These are phyloP conservation scores for Hemisphaericaspora xylofermentans DNA, from an alignment of 1,139 yeast species.

Conservation along the genomic window DNA sequence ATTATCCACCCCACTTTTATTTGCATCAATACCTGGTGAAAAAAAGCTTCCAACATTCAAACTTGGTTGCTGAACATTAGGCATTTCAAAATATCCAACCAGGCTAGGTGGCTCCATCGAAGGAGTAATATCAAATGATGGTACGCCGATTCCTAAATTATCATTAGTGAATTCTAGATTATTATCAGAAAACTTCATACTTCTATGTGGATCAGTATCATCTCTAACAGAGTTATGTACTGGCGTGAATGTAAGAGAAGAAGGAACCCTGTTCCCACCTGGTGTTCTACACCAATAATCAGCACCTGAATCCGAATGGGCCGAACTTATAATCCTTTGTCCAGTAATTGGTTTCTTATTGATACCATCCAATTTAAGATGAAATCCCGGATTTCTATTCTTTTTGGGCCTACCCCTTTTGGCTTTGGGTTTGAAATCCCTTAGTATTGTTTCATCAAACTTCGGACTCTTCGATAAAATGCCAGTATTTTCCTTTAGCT, in stretches of 20 bases:
- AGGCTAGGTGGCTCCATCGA: conserved; percentile 43
- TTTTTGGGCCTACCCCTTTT: conserved; percentile 16
- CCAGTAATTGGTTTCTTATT: conserved; percentile 8
- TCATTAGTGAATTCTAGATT: conserved; percentile 10
- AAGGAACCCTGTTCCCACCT: conserved; percentile 7
- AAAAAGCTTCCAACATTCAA: conserved; percentile 13
- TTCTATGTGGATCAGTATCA: neutral
- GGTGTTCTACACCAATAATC: conserved; percentile 17
- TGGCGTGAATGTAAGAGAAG: conserved; percentile 3
- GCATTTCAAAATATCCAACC: conserved; percentile 29
- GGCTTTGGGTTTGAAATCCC: conserved; percentile 10
- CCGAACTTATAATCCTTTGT: conserved; percentile 11
- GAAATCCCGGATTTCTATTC: conserved; percentile 14
- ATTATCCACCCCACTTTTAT: conserved; percentile 9
- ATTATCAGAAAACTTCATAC: conserved; percentile 5
- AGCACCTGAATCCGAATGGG: conserved; percentile 19
- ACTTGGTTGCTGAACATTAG: conserved; percentile 5
- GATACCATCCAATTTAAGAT: conserved; percentile 15
- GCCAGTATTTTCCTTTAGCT: neutral
- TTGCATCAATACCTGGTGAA: conserved; percentile 14
- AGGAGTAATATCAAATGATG: conserved; percentile 31
- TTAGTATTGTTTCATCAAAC: neutral
- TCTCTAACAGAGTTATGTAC: neutral
- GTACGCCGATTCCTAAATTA: conserved; percentile 7
- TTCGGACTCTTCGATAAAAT: neutral